These are phyloP conservation scores for Aspergillus tanneri DNA, from an alignment of 2,329 filamentous ascomycete genomes.

Conservation along the genomic window DNA sequence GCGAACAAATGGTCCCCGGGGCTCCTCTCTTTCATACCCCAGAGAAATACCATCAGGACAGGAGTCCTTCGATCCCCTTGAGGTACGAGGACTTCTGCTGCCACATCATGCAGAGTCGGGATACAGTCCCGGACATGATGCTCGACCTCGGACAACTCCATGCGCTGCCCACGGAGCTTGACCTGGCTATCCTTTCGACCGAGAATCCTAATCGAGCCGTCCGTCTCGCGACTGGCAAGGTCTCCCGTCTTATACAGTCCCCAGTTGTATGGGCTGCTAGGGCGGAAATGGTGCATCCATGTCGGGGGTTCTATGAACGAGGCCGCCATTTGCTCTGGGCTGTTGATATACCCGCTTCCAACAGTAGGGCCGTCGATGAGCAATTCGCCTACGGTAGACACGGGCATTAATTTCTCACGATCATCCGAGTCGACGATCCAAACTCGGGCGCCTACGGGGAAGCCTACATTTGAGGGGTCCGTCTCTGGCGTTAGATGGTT, in stretches of 20 bases:
- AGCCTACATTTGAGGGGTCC: neutral
- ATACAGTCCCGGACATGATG: constrained; percentile 11
- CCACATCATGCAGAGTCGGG: neutral
- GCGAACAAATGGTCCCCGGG: neutral
- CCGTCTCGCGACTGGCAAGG: constrained; percentile 19
- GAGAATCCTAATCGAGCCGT: constrained; percentile 37
- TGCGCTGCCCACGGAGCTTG: constrained; percentile 55
- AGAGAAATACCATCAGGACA: neutral
- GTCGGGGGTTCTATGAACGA: constrained; percentile 23
- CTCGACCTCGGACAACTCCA: constrained; percentile 54
- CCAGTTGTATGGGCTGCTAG: constrained; percentile 25
- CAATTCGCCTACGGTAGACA: constrained; percentile 19
- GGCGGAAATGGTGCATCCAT: constrained; percentile 9
- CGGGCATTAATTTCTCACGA: constrained; percentile 2
- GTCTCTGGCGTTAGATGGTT: constrained; percentile 1
- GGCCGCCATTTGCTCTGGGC: constrained; percentile 29
- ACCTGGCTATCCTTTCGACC: constrained; percentile 47
- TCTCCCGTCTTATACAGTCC: constrained; percentile 30
- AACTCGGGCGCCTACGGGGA: neutral
- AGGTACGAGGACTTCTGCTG: constrained; percentile 25
- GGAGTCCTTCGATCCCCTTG: neutral
- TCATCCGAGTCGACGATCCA: constrained; percentile 10
- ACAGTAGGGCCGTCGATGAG: constrained; percentile 39
- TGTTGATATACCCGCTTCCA: constrained; percentile 36
- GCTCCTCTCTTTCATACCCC: neutral